Conservation (phyloP, 2,329 filamentous ascomycete species). For the Penicillium sp. region DNA sequence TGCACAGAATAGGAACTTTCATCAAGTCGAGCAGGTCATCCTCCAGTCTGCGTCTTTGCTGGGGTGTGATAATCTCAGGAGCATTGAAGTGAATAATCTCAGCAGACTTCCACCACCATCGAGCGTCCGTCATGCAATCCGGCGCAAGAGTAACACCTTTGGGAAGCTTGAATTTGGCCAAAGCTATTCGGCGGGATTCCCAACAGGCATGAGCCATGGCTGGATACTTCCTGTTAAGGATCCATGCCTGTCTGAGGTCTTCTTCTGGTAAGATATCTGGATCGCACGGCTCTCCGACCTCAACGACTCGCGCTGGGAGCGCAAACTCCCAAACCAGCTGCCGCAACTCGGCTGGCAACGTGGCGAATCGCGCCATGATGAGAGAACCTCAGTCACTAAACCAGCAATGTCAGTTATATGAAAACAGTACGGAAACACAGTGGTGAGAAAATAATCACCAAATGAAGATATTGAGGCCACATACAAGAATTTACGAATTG, state of each 20-base stretch:
- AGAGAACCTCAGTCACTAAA: not conserved
- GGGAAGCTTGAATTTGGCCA: not conserved
- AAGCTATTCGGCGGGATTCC: not conserved
- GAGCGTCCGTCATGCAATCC: not conserved
- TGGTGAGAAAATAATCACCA: not conserved
- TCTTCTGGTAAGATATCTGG: slow-evolving; percentile 1
- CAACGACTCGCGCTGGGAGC: not conserved
- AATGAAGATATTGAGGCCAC: not conserved
- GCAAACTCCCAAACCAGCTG: slow-evolving; percentile 1
- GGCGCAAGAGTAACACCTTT: not conserved
- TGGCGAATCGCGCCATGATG: not conserved
- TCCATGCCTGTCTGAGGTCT: slow-evolving; percentile 1
- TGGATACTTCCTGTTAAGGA: not conserved
- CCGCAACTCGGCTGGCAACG: not conserved
- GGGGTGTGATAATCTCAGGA: not conserved
- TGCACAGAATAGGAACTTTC: not conserved
- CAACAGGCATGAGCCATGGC: not conserved
- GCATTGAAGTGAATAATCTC: slow-evolving; percentile 4
- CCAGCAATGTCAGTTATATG: not conserved
- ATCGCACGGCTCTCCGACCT: slow-evolving; percentile 1
- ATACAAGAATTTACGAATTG: not conserved
- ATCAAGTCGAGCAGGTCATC: not conserved
- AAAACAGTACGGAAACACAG: not conserved
- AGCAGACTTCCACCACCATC: not conserved
- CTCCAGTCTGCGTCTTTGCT: not conserved